Evolutionary conservation across 2,329 filamentous ascomycete species (phyloP), one percentile per base, ranked within the genome.

Genomic region (Phialophora expanda): DNA sequence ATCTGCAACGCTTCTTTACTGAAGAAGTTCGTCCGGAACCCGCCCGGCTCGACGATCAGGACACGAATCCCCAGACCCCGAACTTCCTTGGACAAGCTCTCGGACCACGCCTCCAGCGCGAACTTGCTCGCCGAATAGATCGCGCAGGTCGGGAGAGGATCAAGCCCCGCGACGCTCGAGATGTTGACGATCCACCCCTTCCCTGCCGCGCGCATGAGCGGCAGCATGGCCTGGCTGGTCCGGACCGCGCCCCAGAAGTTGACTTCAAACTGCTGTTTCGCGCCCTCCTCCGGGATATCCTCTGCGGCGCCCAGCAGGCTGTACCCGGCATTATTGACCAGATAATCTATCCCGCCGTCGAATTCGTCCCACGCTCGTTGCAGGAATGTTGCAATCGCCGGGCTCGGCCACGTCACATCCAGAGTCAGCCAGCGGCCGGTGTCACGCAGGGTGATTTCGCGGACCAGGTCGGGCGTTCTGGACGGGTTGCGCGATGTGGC

Each of bases 1-100:
- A 70, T 44, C 50, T 56, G 66, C 32, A 63, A 6, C 14, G 56
- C 17, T 38, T 70, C 61, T 5, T 73, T 72, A 5, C 63, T 70
- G 1, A 79, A 70, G 69, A 82, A 81, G 20, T 78, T 77, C 1
- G 80, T 82, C 1, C 78, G 74, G 71, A 81, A 81, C 0, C 73
- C 76, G 0, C 80, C 80, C 0, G 79, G 80, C 68, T 81, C 78
- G 1, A 82, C 78, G 30, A 82, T 73, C 7, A 82, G 68, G 1
- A 81, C 76, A 1, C 71, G 57, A 32, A 82, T 74, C 9, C 73
- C 73, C 61, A 81, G 77, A 0, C 73, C n/a, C n/a, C n/a, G n/a
- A n/a, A 81, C 70, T 62, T 82, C 80, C 1, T 64, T 62, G 0
- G 76, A 73, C 0, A 82, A 69, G 0, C 76, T 71, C 62, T 81